Evolutionary conservation across 2,329 filamentous ascomycete species (phyloP), one percentile per base, ranked within the genome.

Genomic region (Colletotrichum lentis): DNA sequence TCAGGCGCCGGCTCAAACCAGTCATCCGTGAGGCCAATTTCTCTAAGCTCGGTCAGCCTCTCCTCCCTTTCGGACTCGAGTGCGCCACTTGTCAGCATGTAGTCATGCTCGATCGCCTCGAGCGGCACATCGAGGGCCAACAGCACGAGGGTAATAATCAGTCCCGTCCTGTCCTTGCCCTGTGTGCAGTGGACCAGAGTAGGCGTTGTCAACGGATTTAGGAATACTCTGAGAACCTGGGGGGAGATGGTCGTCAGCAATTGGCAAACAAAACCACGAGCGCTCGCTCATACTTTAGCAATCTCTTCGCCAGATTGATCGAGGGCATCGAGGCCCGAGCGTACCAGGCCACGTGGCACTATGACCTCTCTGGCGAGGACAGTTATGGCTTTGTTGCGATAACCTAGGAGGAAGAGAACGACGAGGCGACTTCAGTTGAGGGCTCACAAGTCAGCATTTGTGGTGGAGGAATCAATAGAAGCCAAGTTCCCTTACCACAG

Each of bases 131-230:
- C 79, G 3, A 91, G 81, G 12, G 91, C 80, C 73, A 95, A 82
- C 22, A 96, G 80, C 0, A 91, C 78, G 4, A 97, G 80, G 47
- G 91, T 81, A 5, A 93, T 82, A 12, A 92, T 82, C 14, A 97
- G 80, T 0, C 94, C 94, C 1, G 88, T 94, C 2, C 94, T 86
- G 75, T 97, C 94, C 76, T 97, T 97, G 66, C 94, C 94, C 74
- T 96, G 93, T 0, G 93, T 96, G 77, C 94, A 97, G 77, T 97
- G 93, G 2, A 96, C 80, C 8, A 97, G 76, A 1, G 89, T 78
- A 0, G 93, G 93, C 70, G 89, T 88, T 18, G 55, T 37, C 0
- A 77, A 72, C 2, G 81, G 76, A 1, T 83, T 76, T 11, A 83
- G 78, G 27, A 88, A 77, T 7, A 86, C 77, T 8, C 80, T 78